Percentiles rank a stretch among this genome's conserved stretches.
Evolutionary conservation across 192 early-diverging fungal species (phyloP).

Genomic region (Backusella australiensis): DNA sequence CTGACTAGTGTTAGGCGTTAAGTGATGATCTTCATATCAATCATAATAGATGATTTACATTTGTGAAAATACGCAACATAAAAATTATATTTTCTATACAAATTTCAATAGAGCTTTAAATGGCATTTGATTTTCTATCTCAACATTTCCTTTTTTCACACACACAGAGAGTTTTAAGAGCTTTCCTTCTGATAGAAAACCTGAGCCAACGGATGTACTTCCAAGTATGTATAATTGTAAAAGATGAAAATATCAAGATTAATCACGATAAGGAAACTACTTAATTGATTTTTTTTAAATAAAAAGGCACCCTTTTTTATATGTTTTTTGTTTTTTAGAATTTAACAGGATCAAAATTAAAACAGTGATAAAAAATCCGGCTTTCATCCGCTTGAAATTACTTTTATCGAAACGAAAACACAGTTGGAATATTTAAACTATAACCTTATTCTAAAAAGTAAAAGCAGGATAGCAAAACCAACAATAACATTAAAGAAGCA

Average conservation of each 20-base stretch:
- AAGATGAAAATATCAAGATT: not conserved
- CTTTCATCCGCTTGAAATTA: not conserved
- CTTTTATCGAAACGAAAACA: not conserved
- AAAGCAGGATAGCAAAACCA: not conserved
- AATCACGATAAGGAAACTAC: not conserved
- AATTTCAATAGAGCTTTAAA: not conserved
- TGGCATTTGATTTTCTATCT: not conserved
- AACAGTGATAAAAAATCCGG: not conserved
- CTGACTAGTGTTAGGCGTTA: not conserved
- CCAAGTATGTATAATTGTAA: slow-evolving; percentile 8
- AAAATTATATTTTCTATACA: not conserved
- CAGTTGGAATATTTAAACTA: not conserved
- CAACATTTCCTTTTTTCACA: not conserved
- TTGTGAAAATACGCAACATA: not conserved
- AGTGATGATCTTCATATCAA: not conserved
- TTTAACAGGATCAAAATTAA: not conserved
- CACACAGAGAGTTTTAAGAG: not conserved
- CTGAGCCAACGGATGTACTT: not conserved
- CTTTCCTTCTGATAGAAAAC: not conserved
- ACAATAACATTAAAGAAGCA: not conserved
- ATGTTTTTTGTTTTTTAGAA: not conserved
- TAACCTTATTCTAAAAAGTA: not conserved
- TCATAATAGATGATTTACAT: not conserved
- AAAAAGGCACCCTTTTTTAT: not conserved
- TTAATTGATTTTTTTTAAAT: not conserved